phyloP scores from a whole-genome alignment of 257 asterid species.

The Striga asiatica region DNA sequence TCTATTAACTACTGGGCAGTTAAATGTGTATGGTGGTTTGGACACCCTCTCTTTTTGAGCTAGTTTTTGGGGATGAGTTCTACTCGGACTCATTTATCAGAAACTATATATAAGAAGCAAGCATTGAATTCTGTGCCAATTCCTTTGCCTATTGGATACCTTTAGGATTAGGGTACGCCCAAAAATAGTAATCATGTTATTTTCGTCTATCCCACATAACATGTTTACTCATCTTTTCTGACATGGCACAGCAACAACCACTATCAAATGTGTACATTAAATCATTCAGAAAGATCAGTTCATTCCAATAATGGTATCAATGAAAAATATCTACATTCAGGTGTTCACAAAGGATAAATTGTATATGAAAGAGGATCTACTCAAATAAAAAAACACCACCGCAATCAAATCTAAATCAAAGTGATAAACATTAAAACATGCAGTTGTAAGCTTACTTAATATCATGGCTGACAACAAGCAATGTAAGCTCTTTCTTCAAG shows the following conservation, averaged over 20 bases:
- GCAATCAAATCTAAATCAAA: too few relatives aligned
- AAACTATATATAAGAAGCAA: neutral
- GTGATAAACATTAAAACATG: slow-evolving; percentile 5
- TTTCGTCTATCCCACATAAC: neutral
- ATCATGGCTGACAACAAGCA: slow-evolving; percentile 94
- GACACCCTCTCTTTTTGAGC: too few relatives aligned
- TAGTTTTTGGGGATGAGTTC: too few relatives aligned
- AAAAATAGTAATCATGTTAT: neutral
- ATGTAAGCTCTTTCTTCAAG: slow-evolving; percentile 68
- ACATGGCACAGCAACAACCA: neutral
- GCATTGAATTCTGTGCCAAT: slow-evolving; percentile 1
- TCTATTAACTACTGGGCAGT: too few relatives aligned
- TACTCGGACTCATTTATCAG: too few relatives aligned
- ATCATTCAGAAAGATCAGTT: neutral
- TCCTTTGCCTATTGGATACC: slow-evolving; percentile 11
- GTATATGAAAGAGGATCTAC: neutral
- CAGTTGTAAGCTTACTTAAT: slow-evolving; percentile 52
- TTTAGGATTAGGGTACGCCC: too few relatives aligned
- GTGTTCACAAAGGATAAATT: neutral
- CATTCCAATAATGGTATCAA: neutral
- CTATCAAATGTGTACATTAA: neutral
- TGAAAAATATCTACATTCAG: neutral
- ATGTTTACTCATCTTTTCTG: neutral
- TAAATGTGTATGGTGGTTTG: too few relatives aligned
- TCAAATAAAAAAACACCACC: too few relatives aligned